phyloP scores from a whole-genome alignment of 192 early-diverging fungal genomes.

The Jimgerdemannia flammicorona region DNA sequence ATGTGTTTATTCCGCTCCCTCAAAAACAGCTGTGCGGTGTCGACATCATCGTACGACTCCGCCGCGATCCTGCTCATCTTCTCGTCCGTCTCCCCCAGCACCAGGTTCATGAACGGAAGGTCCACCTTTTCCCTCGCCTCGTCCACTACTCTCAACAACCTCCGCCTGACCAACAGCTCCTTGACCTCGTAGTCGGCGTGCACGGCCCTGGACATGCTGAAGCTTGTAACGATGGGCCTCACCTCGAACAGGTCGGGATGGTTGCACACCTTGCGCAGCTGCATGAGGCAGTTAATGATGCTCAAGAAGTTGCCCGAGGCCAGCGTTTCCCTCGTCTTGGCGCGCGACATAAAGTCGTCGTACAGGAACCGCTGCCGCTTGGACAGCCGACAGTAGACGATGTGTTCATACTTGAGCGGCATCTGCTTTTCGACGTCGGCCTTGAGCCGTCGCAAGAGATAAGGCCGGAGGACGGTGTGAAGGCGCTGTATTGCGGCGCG shows the following conservation, averaged over 20 bases:
- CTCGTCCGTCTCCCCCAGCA: conserved; percentile 27
- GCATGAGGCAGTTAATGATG: conserved; percentile 73
- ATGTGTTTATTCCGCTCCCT: conserved; percentile 13
- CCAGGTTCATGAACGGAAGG: conserved; percentile 38
- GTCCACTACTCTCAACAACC: conserved; percentile 30
- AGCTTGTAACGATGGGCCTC: conserved; percentile 55
- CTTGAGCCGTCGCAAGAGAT: conserved; percentile 62
- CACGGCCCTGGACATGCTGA: conserved; percentile 45
- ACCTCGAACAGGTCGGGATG: conserved; percentile 52
- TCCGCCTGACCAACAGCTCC: conserved; percentile 32
- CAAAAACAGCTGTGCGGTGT: conserved; percentile 18
- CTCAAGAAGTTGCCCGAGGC: conserved; percentile 68
- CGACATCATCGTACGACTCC: conserved; percentile 14
- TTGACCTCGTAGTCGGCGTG: conserved; percentile 24
- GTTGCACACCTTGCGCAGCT: conserved; percentile 64
- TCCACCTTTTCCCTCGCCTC: conserved; percentile 21
- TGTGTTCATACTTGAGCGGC: conserved; percentile 62
- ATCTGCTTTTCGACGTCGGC: conserved; percentile 64
- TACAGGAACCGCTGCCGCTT: conserved; percentile 70
- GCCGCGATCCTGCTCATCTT: conserved; percentile 20
- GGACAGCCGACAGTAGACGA: conserved; percentile 67
- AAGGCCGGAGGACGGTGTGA: conserved; percentile 61
- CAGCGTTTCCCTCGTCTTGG: conserved; percentile 73
- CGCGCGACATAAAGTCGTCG: conserved; percentile 78
- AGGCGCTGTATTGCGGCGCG: conserved; percentile 52